phyloP scores from a whole-genome alignment of 1,284 basidiomycete species.

The Apiotrichum domesticum region DNA sequence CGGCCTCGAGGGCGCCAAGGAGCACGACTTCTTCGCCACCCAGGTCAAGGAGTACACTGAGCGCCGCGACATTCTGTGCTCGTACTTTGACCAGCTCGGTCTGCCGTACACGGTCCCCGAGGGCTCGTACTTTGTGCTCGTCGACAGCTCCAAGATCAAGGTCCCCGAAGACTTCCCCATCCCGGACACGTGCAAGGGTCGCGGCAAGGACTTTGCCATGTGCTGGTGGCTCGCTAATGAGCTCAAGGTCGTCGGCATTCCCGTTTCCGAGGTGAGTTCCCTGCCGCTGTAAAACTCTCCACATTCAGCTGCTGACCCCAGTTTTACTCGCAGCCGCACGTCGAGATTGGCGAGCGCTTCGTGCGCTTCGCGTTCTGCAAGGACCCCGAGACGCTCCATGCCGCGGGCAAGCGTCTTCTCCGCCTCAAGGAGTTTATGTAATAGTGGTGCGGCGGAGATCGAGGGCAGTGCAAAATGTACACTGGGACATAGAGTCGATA shows the following conservation, averaged over 20 bases:
- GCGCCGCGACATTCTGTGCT: slow-evolving; percentile 65
- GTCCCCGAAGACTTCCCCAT: slow-evolving; percentile 81
- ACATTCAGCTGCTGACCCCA: slow-evolving; percentile 34
- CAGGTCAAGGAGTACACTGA: slow-evolving; percentile 76
- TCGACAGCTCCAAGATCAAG: slow-evolving; percentile 74
- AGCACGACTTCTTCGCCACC: slow-evolving; percentile 70
- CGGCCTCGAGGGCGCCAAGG: slow-evolving; percentile 69
- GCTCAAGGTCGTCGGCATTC: slow-evolving; percentile 83
- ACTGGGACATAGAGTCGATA: too few relatives aligned
- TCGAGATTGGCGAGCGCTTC: slow-evolving; percentile 74
- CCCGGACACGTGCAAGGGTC: slow-evolving; percentile 65
- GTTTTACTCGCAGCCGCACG: slow-evolving; percentile 86
- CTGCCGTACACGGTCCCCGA: slow-evolving; percentile 81
- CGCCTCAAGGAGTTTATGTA: slow-evolving; percentile 60
- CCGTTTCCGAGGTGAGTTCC: slow-evolving; percentile 65
- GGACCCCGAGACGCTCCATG: slow-evolving; percentile 70
- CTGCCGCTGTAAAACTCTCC: too few relatives aligned
- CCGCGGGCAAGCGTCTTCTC: slow-evolving; percentile 70
- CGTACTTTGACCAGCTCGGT: slow-evolving; percentile 77
- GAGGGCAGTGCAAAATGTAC: too few relatives aligned
- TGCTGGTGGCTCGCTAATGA: slow-evolving; percentile 88
- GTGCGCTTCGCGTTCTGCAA: slow-evolving; percentile 91
- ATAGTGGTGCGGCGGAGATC: not conserved
- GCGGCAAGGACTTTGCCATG: slow-evolving; percentile 83
- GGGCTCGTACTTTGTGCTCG: slow-evolving; percentile 81